Evolutionary conservation across 805 yeast genomes (phyloP), one percentile per base, ranked within the genome.

Genomic region (Candida jianshihensis): DNA sequence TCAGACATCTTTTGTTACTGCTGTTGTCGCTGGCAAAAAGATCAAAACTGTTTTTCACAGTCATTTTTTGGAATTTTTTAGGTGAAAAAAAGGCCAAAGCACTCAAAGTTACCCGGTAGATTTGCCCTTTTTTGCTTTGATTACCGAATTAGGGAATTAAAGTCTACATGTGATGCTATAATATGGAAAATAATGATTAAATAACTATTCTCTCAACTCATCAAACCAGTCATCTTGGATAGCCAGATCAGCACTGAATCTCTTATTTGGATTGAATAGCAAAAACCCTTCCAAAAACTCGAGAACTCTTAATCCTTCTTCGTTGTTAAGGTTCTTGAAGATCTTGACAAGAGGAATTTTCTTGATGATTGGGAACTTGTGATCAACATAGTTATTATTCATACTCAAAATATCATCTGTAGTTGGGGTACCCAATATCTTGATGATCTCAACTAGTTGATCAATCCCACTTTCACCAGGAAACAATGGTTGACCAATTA

Each of bases 401-500:
- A 90, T 92, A 42, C 88, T 75, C 56, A 79, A 75, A 48, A 90
- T 90, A 61, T 90, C 96, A 33, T 88, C 96, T 39, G 83, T 77
- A 14, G 94, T 71, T 7, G 98, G 98, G 1, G 98, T 90, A 13
- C 98, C 98, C 55, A 92, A 70, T 19, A 90, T 85, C 63, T 92
- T 92, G 59, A 90, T 90, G 49, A 90, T 90, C 61, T 90, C 98
- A 15, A 90, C 97, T 51, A 90, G 73, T 61, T 92, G 98, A 59
- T 92, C 98, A 40, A 92, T 90, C 26, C 98, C 97, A 41, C 89
- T 80, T 58, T 92, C 97, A 31, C 98, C 98, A 11, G 98, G 98
- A 64, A 92, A 92, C 46, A 92, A 67, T 12, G 98, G 98, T 58
- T 88, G 97, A 14, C 98, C 97, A 39, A 92, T 71, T 44, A 89